A percentile compares a stretch with the other conserved stretches of the same genome.
phyloP scores from a whole-genome alignment of 2,329 filamentous ascomycete genomes.

The Colletotrichum sansevieriae region DNA sequence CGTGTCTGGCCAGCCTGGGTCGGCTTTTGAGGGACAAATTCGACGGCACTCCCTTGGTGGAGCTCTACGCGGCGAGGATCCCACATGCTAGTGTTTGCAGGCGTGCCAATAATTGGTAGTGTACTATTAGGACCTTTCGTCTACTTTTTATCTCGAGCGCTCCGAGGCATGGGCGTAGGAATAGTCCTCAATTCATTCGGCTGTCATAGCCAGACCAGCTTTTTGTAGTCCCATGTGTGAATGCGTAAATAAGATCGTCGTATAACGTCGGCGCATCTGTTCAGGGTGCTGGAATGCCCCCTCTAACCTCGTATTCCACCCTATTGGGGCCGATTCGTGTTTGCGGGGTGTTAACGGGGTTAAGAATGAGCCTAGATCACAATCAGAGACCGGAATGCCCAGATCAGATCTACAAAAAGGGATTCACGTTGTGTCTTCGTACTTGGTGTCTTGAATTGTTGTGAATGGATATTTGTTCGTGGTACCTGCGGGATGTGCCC shows the following conservation, averaged over 20 bases:
- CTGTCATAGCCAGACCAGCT: slow-evolving; percentile 17
- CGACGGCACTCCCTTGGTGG: slow-evolving; percentile 9
- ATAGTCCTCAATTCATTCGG: slow-evolving; percentile 40
- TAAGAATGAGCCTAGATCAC: slow-evolving; percentile 18
- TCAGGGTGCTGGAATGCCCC: slow-evolving; percentile 21
- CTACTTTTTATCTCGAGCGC: slow-evolving; percentile 37
- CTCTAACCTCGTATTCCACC: slow-evolving; percentile 25
- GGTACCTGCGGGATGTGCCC: neutral
- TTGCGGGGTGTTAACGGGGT: slow-evolving; percentile 34
- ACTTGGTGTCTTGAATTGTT: slow-evolving; percentile 4
- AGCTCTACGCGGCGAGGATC: slow-evolving; percentile 13
- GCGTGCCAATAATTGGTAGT: slow-evolving; percentile 42
- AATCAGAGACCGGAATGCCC: slow-evolving; percentile 5
- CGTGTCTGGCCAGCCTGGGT: neutral
- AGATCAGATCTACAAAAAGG: slow-evolving; percentile 18
- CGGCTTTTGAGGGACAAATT: slow-evolving; percentile 11
- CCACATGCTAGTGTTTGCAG: slow-evolving; percentile 19
- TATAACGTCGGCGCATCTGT: neutral
- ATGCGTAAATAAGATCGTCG: neutral
- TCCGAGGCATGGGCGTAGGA: slow-evolving; percentile 34
- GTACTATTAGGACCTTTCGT: slow-evolving; percentile 42
- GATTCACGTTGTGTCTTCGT: slow-evolving; percentile 12
- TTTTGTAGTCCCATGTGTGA: neutral
- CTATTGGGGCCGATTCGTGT: slow-evolving; percentile 32
- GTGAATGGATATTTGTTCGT: neutral